Evolutionary conservation across 495 filamentous ascomycete genomes (phyloP).

Genomic region (Penicillium salamii): DNA sequence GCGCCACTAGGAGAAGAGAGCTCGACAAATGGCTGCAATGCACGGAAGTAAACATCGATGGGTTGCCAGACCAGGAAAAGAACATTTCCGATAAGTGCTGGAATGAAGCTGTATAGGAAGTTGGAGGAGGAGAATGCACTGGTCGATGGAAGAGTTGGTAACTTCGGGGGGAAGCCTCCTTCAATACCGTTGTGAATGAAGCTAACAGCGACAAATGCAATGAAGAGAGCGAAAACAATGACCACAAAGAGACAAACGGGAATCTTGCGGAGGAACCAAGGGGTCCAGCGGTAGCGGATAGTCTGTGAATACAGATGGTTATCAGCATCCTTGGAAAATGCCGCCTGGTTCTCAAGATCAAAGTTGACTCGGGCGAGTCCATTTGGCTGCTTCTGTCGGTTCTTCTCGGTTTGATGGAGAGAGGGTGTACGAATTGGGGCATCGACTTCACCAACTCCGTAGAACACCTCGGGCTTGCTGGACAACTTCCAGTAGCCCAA

Average conservation of each 20-base stretch:
- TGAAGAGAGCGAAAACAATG: conserved; percentile 59
- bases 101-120: conserved; percentile 85
- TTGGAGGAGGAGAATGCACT: conserved; percentile 78
- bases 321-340: conserved; percentile 30
- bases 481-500: conserved; percentile 81
- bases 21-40: conserved; percentile 71
- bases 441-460: conserved; percentile 62
- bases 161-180: conserved; percentile 65
- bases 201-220: conserved; percentile 72
- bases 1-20: conserved; percentile 58
- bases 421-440: conserved; percentile 55
- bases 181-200: conserved; percentile 67
- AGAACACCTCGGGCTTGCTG: conserved; percentile 57
- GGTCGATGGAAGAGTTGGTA: conserved; percentile 57
- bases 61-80: conserved; percentile 75
- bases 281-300: conserved; percentile 64
- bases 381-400: conserved; percentile 29
- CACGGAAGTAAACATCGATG: conserved; percentile 71
- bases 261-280: conserved; percentile 70
- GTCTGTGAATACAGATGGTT: conserved; percentile 44
- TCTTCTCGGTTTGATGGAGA: conserved; percentile 38
- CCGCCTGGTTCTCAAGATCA: conserved; percentile 43
- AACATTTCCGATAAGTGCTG: conserved; percentile 69
- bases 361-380: conserved; percentile 31
- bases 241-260: conserved; percentile 63